Evolutionary conservation across 108 stramenopile species (phyloP), one percentile per base, ranked within the genome.

Genomic region (Cyclotella sp.): DNA sequence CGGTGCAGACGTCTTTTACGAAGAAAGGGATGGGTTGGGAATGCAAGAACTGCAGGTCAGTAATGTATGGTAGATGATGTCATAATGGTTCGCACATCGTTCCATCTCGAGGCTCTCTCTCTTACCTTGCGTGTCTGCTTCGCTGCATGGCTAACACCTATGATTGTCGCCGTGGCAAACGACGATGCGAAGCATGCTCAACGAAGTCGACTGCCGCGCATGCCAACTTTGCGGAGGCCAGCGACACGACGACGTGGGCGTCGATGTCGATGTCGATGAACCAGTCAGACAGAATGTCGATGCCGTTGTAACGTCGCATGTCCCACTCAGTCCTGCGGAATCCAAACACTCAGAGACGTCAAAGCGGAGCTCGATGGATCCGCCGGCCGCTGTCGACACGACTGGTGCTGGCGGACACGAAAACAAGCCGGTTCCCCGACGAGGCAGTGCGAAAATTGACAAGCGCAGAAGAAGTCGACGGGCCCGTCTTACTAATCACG

Each of bases 1-100:
- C 67, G 27, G 67, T 68, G 26, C 67, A 68, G 29, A 68, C 67
- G 27, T 29, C 24, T 49, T 68, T 68, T 27, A 68, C 67, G 0
- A 19, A 68, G 29, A 68, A 68, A 49, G 67, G 67, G 13, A 21
- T 30, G 13, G 67, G 67, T 5, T 68, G 46, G 47, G 67, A 68
- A 19, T 68, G 67, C 67, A 47, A 68, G 27, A 26, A 5, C 16
- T 68, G 67, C 51, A 16, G 49, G 28, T 4, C 0, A 27, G 49
- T 13, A 49, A 46, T 9, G 9, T 44, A 4, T 46, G 66, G n/a
- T n/a, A n/a, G n/a, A n/a, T n/a, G n/a, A n/a, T n/a, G n/a, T n/a
- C n/a, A n/a, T n/a, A n/a, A n/a, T n/a, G n/a, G n/a, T n/a, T n/a
- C n/a, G n/a, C n/a, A n/a, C n/a, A n/a, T n/a, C n/a, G n/a, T n/a